Evolutionary conservation across 2,329 filamentous ascomycete genomes (phyloP), one percentile per base, ranked within the genome.

Genomic region (Metarhizium brunneum): DNA sequence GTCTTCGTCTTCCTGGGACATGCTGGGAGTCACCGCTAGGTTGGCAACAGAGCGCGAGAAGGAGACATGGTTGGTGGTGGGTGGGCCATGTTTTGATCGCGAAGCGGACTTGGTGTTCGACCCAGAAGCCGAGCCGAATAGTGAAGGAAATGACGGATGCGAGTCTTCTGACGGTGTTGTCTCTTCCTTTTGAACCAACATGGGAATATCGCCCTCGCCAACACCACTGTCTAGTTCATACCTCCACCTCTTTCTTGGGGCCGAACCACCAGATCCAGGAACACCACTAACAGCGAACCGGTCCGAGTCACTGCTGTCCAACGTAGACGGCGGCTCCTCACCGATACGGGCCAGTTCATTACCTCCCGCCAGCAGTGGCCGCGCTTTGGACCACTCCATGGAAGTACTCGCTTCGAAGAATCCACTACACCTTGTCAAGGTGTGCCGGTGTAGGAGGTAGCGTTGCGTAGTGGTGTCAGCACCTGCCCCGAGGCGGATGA

Each of bases 41-140:
- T 92, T 94, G 61, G 89, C 87, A 71, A 96, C 88, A 54, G 88
- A 94, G 58, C 90, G 88, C 65, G 95, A 92, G 76, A 95, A 96
- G 57, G 57, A 54, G 50, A 80, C 80, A 53, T 72, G 68, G 55
- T 65, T 68, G 2, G 71, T 61, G 7, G 65, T 81, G 35, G 83
- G 73, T 32, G 53, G 48, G 38, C 73, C 73, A 36, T 56, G 56
- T 50, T 63, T 62, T 47, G 67, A 65, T 54, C 65, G 63, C 47
- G 65, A 64, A 48, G 64, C 61, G 5, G 64, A 61, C 52, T 80
- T 78, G 43, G 81, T 82, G 66, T 87, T 86, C 3, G 61, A 57
- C 18, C 82, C 85, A 64, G 63, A 57, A 36, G 61, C 62, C 20
- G 64, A 57, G 18, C 69, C 70, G 36, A 70, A 69, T 30, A 72